Base-by-base conservation (phyloP, 805 yeast species). In the Yamadazyma ubonensis region DNA sequence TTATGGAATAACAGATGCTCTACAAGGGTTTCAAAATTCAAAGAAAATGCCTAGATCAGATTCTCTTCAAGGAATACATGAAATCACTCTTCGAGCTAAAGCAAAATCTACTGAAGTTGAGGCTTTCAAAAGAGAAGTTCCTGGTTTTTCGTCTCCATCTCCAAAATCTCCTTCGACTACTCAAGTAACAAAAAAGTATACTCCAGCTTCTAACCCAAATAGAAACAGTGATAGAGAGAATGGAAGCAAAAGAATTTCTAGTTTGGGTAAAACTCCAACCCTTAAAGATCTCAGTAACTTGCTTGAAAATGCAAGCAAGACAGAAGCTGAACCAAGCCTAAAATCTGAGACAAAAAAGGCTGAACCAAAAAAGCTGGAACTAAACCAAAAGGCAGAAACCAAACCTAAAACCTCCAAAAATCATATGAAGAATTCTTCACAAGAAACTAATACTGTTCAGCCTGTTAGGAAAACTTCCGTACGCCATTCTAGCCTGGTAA, bases 1-100 rank as follows among this genome's bases (percentile, higher is more conserved):
- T 33, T 41, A 58, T n/a, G 55, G 61, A 38, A 55, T 58, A 51
- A 46, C 48, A 26, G 59, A 53, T 29, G 52, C 55, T 9, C 45
- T 58, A 51, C 53, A 6, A 62, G 61, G 10, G 63, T 65, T n/a
- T 61, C 57, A 16, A 30, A 34, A 4, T 31, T 42, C 7, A 38
- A 14, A 19, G 15, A 16, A 14, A 7, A 43, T 46, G 29, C 53
- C 30, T 15, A 52, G 58, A 29, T 61, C 68, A 2, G 58, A 53
- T 16, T 65, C 71, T 11, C 50, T 61, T 10, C 51, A 57, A 29
- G 58, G 48, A 38, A 45, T 67, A 12, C 67, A 62, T 26, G 67
- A 59, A 22, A 45, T 65, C 21, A 54, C 58, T 29, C 35, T 48
- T 20, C 55, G 48, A 12, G 25, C 44, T 3, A 46, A 49, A 29